Base-by-base conservation (phyloP, 108 stramenopile genomes). In the Nitzschia palea region DNA sequence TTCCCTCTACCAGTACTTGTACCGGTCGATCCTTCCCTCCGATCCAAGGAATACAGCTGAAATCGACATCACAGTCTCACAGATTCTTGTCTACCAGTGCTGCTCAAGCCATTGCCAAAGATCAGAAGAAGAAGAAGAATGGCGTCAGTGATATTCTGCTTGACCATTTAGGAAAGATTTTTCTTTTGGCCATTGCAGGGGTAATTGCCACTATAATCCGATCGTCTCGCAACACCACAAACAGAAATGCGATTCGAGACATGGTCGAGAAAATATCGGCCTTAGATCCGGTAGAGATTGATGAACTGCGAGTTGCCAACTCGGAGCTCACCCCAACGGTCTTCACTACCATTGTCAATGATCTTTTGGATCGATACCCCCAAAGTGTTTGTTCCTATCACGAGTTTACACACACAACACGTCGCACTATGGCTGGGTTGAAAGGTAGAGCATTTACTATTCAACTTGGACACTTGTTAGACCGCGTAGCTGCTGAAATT, bases 281-380 rank as follows among this genome's bases (percentile, higher is more conserved):
- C 9, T 62, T 95, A 51, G 94, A 92, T 71, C 94, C 94, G 0
- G 44, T 89, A 26, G 94, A 95, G 63, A 84, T 95, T 62, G 86
- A 89, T 22, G 94, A 95, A 68, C 64, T 95, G 37, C 75, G 94
- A 15, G 28, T 70, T 6, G 86, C 88, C 32, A 92, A 95, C 79
- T 57, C 76, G 3, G 85, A 90, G 18, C 76, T 95, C 17, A 81
- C 77, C 1, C 55, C 74, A 9, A 65, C 71, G 8, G 72, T 84
- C 0, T 89, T 85, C 77, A 66, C 73, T 27, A 22, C 35, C 23
- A 81, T 92, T 51, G 18, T 81, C 25, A 34, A 67, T 18, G 78
- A 76, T 23, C 18, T 90, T 12, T 50, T 47, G 28, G 45, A 56
- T n/a, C 36, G 26, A 1, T 82, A 67, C 56, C 62, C 69, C 4